phyloP scores from a whole-genome alignment of 768 basidiomycete species.

The Hygrocybe punicea region DNA sequence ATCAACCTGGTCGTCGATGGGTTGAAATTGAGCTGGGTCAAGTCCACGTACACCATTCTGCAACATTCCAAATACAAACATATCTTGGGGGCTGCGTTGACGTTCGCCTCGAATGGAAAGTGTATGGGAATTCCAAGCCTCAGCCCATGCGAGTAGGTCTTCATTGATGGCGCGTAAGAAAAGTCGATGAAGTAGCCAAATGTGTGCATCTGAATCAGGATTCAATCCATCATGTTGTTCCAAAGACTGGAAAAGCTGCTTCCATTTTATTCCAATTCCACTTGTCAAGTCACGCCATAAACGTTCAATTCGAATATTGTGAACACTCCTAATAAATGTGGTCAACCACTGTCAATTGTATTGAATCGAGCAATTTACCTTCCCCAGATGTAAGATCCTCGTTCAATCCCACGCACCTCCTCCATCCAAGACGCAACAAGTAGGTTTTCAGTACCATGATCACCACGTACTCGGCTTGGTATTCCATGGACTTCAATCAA shows the following conservation, averaged over 20 bases:
- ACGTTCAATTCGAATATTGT: conserved; percentile 30
- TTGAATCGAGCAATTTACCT: conserved; percentile 8
- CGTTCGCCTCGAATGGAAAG: conserved; percentile 19
- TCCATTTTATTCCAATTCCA: conserved; percentile 28
- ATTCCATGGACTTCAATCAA: conserved; percentile 25
- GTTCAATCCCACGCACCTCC: conserved; percentile 5
- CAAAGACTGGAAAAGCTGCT: conserved; percentile 24
- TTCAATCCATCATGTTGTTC: conserved; percentile 22
- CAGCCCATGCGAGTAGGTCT: conserved; percentile 32
- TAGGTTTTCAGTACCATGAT: conserved; percentile 29
- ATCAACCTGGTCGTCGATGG: not conserved
- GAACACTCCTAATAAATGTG: conserved; percentile 17
- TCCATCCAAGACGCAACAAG: conserved; percentile 21
- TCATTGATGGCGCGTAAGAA: conserved; percentile 33
- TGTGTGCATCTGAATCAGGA: conserved; percentile 16
- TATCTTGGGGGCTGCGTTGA: conserved; percentile 22
- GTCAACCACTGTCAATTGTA: not conserved
- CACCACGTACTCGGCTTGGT: conserved; percentile 31
- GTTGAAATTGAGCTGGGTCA: not conserved
- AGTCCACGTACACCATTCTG: conserved; percentile 29
- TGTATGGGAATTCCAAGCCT: conserved; percentile 36
- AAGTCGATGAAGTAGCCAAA: conserved; percentile 35
- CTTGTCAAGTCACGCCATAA: conserved; percentile 24
- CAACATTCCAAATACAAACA: conserved; percentile 33
- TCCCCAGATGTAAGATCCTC: conserved; percentile 27